phyloP scores from a whole-genome alignment of 129 eudicot genomes.

The Kitagawia praeruptora region DNA sequence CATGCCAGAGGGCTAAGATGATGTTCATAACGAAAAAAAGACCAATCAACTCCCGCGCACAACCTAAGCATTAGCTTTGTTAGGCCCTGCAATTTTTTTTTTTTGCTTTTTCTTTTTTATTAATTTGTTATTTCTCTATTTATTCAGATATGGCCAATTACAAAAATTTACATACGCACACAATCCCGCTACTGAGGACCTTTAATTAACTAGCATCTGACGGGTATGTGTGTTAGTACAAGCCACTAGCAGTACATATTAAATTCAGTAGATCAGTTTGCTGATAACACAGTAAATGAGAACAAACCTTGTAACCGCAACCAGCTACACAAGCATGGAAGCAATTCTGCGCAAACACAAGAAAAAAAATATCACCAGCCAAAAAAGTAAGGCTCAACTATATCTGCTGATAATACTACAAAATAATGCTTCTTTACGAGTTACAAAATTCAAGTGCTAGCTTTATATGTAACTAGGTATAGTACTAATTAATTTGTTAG shows the following conservation, averaged over 20 bases:
- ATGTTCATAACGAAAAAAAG: background rate
- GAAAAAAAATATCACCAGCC: background rate
- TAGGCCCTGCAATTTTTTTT: background rate
- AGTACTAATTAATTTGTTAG: background rate
- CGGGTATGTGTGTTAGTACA: background rate
- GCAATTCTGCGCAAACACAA: constrained; percentile 54
- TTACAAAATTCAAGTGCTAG: background rate
- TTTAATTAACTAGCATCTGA: background rate
- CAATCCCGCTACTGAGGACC: background rate
- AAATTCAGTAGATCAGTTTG: background rate
- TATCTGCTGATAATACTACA: background rate
- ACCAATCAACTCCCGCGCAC: background rate
- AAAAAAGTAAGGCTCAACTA: background rate
- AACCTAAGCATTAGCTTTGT: background rate
- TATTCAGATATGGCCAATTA: background rate
- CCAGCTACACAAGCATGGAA: constrained; percentile 96
- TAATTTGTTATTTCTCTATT: too few species aligned
- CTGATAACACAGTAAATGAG: background rate
- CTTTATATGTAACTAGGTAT: background rate
- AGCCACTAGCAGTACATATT: background rate
- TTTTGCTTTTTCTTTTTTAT: too few species aligned
- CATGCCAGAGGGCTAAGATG: background rate
- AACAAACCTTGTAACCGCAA: constrained; percentile 87
- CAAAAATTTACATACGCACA: background rate
- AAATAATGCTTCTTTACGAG: background rate